Percentiles rank a stretch among this genome's conserved stretches.
Conservation (phyloP, 768 basidiomycete species). For the Gloeopeniophorella convolvens region DNA sequence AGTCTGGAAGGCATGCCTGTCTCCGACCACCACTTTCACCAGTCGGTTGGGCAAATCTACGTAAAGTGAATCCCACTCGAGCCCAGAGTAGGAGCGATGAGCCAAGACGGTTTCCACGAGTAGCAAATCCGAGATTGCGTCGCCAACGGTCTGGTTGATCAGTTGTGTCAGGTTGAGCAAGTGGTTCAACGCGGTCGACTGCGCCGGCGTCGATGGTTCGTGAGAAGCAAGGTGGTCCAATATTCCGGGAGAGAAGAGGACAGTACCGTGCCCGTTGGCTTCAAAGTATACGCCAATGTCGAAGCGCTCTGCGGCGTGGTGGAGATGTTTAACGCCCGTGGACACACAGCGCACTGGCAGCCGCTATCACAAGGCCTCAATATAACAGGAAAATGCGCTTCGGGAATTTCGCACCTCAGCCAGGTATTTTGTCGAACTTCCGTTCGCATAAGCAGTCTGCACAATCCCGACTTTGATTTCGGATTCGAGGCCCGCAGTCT, state of each 20-base stretch:
- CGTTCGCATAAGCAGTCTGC: constrained; percentile 98
- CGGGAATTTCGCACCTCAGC: constrained; percentile 47
- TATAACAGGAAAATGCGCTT: neutral
- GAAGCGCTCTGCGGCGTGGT: constrained; percentile 93
- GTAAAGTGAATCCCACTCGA: constrained; percentile 92
- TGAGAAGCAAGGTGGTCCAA: constrained; percentile 52
- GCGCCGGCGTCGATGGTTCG: constrained; percentile 75
- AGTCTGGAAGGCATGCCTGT: constrained; percentile 81
- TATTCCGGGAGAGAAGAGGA: constrained; percentile 81
- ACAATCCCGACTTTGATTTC: constrained; percentile 87
- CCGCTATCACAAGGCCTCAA: constrained; percentile 43
- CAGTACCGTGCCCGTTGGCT: constrained; percentile 98
- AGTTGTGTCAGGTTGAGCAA: constrained; percentile 72
- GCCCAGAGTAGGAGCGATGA: constrained; percentile 75
- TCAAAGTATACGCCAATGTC: constrained; percentile 99
- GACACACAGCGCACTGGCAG: constrained; percentile 92
- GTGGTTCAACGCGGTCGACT: constrained; percentile 72
- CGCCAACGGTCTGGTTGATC: constrained; percentile 98
- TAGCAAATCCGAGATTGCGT: constrained; percentile 93
- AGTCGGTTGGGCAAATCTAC: constrained; percentile 90
- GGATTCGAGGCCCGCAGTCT: constrained; percentile 72
- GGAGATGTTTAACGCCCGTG: constrained; percentile 96
- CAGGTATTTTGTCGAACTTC: constrained; percentile 91
- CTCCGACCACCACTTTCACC: constrained; percentile 84
- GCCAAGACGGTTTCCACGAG: constrained; percentile 90